Evolutionary conservation across 805 yeast genomes (phyloP), one percentile per base, ranked within the genome.

Genomic region (Wickerhamiella nectarea): DNA sequence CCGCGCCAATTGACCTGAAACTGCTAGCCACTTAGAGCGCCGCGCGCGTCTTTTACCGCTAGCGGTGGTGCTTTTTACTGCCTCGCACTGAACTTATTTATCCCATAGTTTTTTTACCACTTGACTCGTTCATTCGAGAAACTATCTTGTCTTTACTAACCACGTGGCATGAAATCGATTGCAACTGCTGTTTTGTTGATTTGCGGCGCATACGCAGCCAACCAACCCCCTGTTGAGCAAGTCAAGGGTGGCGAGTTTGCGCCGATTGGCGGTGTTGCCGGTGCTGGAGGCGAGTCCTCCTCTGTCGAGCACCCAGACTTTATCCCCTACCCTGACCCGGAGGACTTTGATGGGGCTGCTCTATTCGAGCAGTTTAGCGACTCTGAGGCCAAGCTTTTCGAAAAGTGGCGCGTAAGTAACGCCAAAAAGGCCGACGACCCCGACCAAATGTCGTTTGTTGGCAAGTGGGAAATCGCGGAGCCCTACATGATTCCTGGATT

Each of bases 401-500:
- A 37, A 28, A 57, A 67, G 43, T 80, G 87, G 87, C 66, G 64
- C 46, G 66, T 71, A n/a, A 81, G 94, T 12, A 63, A 67, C 38
- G 65, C 65, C 36, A 54, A 51, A 53, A 63, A 58, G 58, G 56
- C 51, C 43, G 58, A 46, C 74, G 71, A 31, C 20, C 44, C 68
- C 44, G 76, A 70, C 26, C 75, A 71, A 52, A 69, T 71, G 51
- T 56, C 76, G 2, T 84, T 80, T 56, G 69, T 59, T 25, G 95
- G 95, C 17, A 63, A 74, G 56, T 85, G 95, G 95, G 63, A 65
- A 6, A 66, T 86, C 34, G 85, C 78, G 57, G 82, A 76, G 57
- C 60, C 81, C 1, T 49, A 65, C 14, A 69, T 67, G 24, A 67
- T 71, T 53, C 75, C 78, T 1, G 91, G 80, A 0, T 72, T 75